Evolutionary conservation across 192 early-diverging fungal genomes (phyloP).

Genomic region (Dissophora globulifera): DNA sequence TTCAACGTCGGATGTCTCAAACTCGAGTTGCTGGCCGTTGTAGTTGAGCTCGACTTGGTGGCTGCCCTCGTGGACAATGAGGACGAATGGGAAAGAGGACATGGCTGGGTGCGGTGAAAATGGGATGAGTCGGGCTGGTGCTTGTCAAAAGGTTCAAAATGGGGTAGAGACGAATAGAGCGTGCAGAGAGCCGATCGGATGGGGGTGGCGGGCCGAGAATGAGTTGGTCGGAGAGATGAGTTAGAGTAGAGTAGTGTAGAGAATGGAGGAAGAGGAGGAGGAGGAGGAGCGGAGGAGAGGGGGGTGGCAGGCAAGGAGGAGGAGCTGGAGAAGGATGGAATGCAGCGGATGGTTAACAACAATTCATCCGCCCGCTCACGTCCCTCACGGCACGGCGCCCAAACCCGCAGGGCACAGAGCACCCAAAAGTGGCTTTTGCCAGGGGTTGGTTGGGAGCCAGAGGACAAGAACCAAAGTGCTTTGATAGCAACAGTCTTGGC

Average conservation of each 20-base stretch:
- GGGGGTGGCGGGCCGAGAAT: not conserved
- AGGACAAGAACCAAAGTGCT: too few relatives aligned
- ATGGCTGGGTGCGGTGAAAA: too few relatives aligned
- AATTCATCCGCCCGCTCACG: too few relatives aligned
- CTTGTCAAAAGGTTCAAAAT: too few relatives aligned
- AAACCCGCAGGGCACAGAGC: too few relatives aligned
- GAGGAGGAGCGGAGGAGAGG: not conserved
- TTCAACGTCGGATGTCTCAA: slow-evolving; percentile 20
- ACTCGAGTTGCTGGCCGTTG: slow-evolving; percentile 42
- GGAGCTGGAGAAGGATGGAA: not conserved
- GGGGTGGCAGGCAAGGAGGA: not conserved
- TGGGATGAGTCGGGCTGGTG: too few relatives aligned
- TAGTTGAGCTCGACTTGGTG: slow-evolving; percentile 36
- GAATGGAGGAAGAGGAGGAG: not conserved
- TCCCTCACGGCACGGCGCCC: too few relatives aligned
- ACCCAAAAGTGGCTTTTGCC: too few relatives aligned
- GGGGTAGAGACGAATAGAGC: not conserved
- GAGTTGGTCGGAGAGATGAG: not conserved
- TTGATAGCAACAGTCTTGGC: too few relatives aligned
- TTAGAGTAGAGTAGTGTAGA: not conserved
- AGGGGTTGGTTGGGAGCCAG: not conserved
- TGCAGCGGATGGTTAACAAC: not conserved
- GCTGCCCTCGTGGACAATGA: slow-evolving; percentile 18
- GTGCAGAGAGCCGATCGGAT: not conserved
- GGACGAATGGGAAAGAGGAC: slow-evolving; percentile 43